A percentile compares a stretch with the other conserved stretches of the same genome.
phyloP scores from a whole-genome alignment of 1,284 basidiomycete genomes.

The Cutaneotrichosporon sp. region DNA sequence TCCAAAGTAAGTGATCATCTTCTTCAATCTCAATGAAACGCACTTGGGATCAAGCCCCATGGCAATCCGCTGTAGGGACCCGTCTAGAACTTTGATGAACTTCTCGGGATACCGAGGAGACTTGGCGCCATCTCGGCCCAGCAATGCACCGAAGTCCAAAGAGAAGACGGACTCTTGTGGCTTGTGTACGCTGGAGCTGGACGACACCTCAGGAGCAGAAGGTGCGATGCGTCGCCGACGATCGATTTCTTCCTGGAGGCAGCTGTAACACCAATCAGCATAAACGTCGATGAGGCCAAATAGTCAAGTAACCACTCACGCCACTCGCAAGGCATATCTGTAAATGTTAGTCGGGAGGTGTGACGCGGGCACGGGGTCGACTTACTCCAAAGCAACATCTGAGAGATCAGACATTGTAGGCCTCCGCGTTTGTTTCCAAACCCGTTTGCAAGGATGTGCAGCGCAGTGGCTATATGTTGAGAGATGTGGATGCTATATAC shows the following conservation, averaged over 20 bases:
- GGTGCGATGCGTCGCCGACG: conserved; percentile 14
- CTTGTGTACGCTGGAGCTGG: background rate
- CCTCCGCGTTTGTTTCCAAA: no score
- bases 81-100: conserved; percentile 77
- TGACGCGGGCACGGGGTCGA: background rate
- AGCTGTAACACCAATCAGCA: conserved; percentile 17
- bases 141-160: conserved; percentile 33
- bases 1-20: conserved; percentile 35
- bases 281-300: background rate
- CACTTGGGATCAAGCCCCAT: conserved; percentile 83
- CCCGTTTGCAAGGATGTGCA: no score
- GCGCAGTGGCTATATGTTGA: background rate
- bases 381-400: conserved; percentile 5
- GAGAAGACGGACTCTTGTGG: conserved; percentile 28
- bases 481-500: background rate
- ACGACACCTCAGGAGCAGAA: background rate
- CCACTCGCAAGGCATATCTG: conserved; percentile 37
- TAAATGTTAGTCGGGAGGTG: background rate
- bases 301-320: conserved; percentile 19
- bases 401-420: background rate
- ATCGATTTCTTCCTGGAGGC: conserved; percentile 26
- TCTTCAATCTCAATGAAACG: conserved; percentile 48
- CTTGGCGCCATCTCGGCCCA: conserved; percentile 50
- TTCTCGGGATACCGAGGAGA: conserved; percentile 89
- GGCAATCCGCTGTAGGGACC: conserved; percentile 78